A percentile compares a stretch with the other conserved stretches of the same genome.
Conservation (phyloP, 352 stramenopile genomes). For the Pythium chondricola region DNA sequence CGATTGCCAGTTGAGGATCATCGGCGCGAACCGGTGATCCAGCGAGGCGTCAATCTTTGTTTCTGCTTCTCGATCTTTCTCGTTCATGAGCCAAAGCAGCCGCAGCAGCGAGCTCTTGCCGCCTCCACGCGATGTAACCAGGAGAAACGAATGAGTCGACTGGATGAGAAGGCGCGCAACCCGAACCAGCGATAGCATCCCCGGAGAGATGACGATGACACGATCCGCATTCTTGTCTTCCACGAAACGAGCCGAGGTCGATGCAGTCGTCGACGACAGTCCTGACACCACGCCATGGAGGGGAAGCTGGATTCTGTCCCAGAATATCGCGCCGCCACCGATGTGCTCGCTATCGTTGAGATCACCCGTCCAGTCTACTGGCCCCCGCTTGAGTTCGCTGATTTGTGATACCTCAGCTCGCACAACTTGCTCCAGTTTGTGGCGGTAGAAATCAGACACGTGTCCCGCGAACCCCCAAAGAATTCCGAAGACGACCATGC, state of each 20-base stretch:
- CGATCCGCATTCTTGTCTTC: constrained; percentile 25
- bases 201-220: constrained; percentile 29
- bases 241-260: constrained; percentile 7
- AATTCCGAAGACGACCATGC: constrained; percentile 37
- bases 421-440: constrained; percentile 46
- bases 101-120: constrained; percentile 51
- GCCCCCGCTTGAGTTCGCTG: constrained; percentile 28
- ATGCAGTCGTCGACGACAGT: background rate
- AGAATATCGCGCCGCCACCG: constrained; percentile 20
- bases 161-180: constrained; percentile 34
- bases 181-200: constrained; percentile 20
- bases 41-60: constrained; percentile 45
- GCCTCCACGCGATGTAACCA: constrained; percentile 32
- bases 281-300: constrained; percentile 6
- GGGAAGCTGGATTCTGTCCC: constrained; percentile 23
- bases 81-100: constrained; percentile 29
- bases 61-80: constrained; percentile 27
- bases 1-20: constrained; percentile 47
- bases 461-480: constrained; percentile 47
- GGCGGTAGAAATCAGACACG: constrained; percentile 24
- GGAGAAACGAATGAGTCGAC: constrained; percentile 33
- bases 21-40: constrained; percentile 27
- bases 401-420: constrained; percentile 31
- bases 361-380: constrained; percentile 21
- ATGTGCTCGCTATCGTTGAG: constrained; percentile 36